Conservation (phyloP, 108 stramenopile species). For the Cyclotella atomus region DNA sequence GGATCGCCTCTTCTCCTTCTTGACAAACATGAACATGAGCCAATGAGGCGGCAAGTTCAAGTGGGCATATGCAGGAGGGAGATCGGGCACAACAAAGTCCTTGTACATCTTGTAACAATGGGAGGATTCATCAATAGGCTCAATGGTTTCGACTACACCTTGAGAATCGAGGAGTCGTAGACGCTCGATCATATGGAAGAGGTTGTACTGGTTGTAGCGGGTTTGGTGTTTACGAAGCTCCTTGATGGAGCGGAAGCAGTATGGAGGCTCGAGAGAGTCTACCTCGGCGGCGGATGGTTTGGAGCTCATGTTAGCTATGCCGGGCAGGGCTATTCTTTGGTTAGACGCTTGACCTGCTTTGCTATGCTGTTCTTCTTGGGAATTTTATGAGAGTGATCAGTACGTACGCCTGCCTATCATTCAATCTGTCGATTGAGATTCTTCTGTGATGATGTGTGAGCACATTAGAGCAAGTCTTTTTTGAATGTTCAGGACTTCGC, state of each 20-base stretch:
- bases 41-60: conserved; percentile 3
- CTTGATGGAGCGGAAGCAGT: conserved; percentile 1
- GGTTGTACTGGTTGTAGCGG: conserved; percentile 4
- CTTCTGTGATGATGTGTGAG: no score
- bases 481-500: no score
- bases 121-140: neutral
- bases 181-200: conserved; percentile 5
- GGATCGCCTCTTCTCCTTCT: conserved; percentile 2
- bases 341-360: no score
- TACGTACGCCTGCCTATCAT: no score
- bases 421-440: no score
- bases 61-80: conserved; percentile 2
- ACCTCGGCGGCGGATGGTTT: neutral
- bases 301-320: neutral
- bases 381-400: no score
- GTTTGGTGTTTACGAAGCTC: neutral
- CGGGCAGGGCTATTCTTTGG: no score
- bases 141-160: neutral
- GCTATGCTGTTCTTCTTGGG: no score
- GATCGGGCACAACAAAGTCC: conserved; percentile 1
- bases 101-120: conserved; percentile 7
- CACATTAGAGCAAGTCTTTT: no score
- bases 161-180: conserved; percentile 1
- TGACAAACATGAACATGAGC: conserved; percentile 2
- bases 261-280: neutral